phyloP scores from a whole-genome alignment of 2,329 filamentous ascomycete genomes.

The Tolypocladium nubicola region DNA sequence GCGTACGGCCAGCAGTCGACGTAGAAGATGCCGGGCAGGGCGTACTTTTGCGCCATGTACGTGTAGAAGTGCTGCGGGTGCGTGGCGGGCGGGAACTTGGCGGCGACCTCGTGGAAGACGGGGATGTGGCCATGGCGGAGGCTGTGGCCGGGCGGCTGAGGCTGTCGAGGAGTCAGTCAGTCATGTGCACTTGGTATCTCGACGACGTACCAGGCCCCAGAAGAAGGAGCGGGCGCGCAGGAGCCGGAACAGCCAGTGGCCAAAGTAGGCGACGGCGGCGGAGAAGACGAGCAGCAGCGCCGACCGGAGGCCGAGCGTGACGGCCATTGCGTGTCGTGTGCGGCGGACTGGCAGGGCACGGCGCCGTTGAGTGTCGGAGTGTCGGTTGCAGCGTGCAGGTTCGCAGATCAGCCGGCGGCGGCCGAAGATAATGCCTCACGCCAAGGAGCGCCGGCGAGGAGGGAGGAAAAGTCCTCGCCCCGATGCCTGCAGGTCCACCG shows the following conservation, averaged over 20 bases:
- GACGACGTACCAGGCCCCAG: background rate
- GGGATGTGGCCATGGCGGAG: background rate
- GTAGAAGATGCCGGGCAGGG: conserved; percentile 12
- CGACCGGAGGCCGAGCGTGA: background rate
- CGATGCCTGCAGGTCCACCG: no score
- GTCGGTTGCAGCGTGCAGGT: no score
- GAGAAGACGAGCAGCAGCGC: background rate
- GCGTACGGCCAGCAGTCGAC: conserved; percentile 14
- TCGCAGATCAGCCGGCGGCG: no score
- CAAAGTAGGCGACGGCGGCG: background rate
- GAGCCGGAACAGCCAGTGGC: background rate
- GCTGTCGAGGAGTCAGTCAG: background rate
- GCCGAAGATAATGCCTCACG: no score
- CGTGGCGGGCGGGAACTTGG: conserved; percentile 8
- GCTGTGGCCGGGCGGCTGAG: background rate
- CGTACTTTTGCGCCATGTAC: conserved; percentile 10
- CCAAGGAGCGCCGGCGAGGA: no score
- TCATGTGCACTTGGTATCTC: no score
- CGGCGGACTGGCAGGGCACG: no score
- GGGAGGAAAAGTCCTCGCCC: no score
- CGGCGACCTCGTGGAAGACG: background rate
- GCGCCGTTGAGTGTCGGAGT: no score
- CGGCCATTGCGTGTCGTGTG: background rate
- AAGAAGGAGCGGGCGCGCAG: background rate
- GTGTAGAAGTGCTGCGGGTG: conserved; percentile 13